Evolutionary conservation across 2,329 filamentous ascomycete genomes (phyloP), one percentile per base, ranked within the genome.

Genomic region (Neocatenulostroma microsporum): DNA sequence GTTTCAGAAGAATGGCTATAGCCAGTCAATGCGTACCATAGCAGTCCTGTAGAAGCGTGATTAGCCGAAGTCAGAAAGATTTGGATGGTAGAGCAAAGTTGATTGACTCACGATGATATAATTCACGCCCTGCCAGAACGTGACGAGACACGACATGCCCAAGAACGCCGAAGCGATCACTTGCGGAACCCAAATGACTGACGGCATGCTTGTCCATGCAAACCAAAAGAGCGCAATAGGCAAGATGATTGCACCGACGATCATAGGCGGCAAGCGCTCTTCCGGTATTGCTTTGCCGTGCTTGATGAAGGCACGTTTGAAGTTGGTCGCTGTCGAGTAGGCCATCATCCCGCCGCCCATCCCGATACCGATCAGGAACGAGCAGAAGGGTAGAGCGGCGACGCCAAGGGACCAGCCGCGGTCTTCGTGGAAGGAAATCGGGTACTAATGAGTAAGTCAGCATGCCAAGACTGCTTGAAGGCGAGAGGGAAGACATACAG

Each of bases 101-200:
- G 62, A 59, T 50, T n/a, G n/a, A 63, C 53, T 69, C 78, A 54
- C 73, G 69, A 42, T 77, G 40, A 56, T 49, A 24, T 54, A 57
- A 31, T 57, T 57, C 39, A 49, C 46, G n/a, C 47, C 51, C 19
- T 51, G 48, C 42, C 53, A 54, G 36, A 60, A 59, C 62, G 66
- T 25, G 58, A 52, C 39, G 17, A 51, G 59, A 13, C 67, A 54
- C 30, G 54, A 36, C 41, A 58, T 55, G 2, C 66, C 66, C 17
- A 67, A 56, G 27, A 60, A 56, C 0, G 60, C 50, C 2, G 57
- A 59, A 2, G 62, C 53, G 4, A 67, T 48, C 4, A 66, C 58
- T 43, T 64, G 61, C 12, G 62, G 55, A 5, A 64, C 54, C 63
- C 63, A 66, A 14, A 47, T 54, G 28, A 67, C 56, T 31, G 37